A percentile compares a stretch with the other conserved stretches of the same genome.
Evolutionary conservation across 805 yeast genomes (phyloP).

Genomic region (Yamadazyma philogaea): DNA sequence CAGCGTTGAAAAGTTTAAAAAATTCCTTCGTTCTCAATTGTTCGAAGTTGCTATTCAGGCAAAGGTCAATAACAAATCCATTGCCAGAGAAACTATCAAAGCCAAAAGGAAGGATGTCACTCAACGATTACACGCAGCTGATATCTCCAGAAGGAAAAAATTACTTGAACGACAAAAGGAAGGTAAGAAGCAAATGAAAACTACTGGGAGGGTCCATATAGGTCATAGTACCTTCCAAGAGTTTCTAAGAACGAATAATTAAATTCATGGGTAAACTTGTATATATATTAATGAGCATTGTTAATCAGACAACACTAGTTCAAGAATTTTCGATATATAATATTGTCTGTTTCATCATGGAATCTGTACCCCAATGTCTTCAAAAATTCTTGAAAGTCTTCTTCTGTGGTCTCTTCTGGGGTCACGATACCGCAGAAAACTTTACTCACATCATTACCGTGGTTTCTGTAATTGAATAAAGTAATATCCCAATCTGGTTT

Average conservation of each 20-base stretch:
- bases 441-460: conserved; percentile 92
- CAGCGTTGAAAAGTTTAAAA: conserved; percentile 80
- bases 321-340: conserved; percentile 80
- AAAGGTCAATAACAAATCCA: conserved; percentile 68
- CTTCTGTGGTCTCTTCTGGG: conserved; percentile 62
- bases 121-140: conserved; percentile 90
- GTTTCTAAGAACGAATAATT: conserved; percentile 48
- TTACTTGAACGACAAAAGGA: conserved; percentile 85
- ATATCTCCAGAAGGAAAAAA: conserved; percentile 85
- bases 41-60: conserved; percentile 95
- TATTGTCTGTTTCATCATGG: conserved; percentile 78
- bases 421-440: conserved; percentile 87
- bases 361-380: conserved; percentile 70
- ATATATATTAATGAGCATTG: conserved; percentile 2
- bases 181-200: conserved; percentile 83
- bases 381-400: conserved; percentile 65
- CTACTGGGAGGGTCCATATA: conserved; percentile 73
- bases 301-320: conserved; percentile 10
- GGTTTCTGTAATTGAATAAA: conserved; percentile 93
- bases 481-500: conserved; percentile 87
- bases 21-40: conserved; percentile 74
- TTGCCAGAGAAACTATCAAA: conserved; percentile 90
- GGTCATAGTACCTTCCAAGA: conserved; percentile 88
- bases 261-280: conserved; percentile 9
- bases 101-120: conserved; percentile 95